Conservation (phyloP, 108 stramenopile species). For the Nannochloropsis salina region DNA sequence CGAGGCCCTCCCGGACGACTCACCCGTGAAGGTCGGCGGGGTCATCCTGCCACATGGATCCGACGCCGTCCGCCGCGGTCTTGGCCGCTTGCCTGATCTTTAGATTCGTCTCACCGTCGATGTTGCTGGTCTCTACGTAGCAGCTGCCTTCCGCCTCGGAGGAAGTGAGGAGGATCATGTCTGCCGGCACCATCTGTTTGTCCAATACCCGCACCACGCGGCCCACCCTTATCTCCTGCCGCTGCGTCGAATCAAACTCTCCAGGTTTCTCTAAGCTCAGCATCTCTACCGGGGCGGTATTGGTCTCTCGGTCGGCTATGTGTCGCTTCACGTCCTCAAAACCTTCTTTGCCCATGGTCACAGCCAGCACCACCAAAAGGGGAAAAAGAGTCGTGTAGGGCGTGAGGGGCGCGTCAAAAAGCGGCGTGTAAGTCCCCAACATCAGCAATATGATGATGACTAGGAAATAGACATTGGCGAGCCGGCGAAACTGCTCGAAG, state of each 20-base stretch:
- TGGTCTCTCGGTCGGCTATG: conserved; percentile 16
- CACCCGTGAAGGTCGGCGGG: too few species aligned
- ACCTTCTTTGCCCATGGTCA: conserved; percentile 78
- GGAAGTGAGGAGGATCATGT: conserved; percentile 49
- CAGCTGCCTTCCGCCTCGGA: conserved; percentile 52
- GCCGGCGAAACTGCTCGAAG: conserved; percentile 58
- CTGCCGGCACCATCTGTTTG: conserved; percentile 51
- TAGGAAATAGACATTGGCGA: conserved; percentile 92
- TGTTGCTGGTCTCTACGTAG: conserved; percentile 55
- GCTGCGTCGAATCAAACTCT: neutral
- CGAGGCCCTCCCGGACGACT: neutral
- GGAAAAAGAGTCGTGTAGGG: conserved; percentile 89
- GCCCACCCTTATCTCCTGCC: conserved; percentile 48
- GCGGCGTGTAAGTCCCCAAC: conserved; percentile 69
- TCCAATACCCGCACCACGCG: conserved; percentile 39
- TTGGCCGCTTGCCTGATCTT: conserved; percentile 48
- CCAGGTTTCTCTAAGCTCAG: neutral
- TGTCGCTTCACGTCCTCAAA: conserved; percentile 38
- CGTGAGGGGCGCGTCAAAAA: conserved; percentile 70
- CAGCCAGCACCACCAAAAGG: conserved; percentile 70
- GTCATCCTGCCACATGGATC: neutral
- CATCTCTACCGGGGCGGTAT: neutral
- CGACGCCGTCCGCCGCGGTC: neutral
- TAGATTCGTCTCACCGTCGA: conserved; percentile 57
- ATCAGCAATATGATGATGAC: conserved; percentile 84